Evolutionary conservation across 306 rosid species (phyloP), one percentile per base, ranked within the genome.

Genomic region (Glycine tomentella): DNA sequence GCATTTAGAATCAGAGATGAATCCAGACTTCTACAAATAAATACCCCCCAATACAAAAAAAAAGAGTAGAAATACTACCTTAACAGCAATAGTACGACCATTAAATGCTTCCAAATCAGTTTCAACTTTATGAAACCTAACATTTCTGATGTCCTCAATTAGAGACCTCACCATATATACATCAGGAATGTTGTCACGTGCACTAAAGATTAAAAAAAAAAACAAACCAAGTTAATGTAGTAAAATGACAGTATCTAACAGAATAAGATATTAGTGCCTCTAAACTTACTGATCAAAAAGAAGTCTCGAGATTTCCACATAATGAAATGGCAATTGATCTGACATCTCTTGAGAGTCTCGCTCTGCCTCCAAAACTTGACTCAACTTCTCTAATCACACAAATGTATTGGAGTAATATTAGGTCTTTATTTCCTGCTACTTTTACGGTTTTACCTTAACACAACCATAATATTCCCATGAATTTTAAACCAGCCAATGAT

Each of bases 91-190:
- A 76, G 98, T 90, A 14, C 96, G 94, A 49, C 94, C 97, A 87
- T 85, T 94, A 53, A 96, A 91, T 46, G 93, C 88, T 84, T 90
- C 98, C 82, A 96, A 90, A 80, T 94, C 93, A 49, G 92, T 90
- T 86, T 93, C 94, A 36, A 93, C 93, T 86, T 95, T 95, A 85
- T 91, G 98, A 86, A 95, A 95, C 88, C 99, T 85, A 61, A 92
- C 97, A 84, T 93, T 90, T 74, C 92, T 89, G 76, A 96, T 93
- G 80, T 96, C 99, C 81, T 93, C 98, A 73, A 93, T 80, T n/a
- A 96, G 90, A 83, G 99, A 92, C 80, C 97, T 90, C 90, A 96
- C 99, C 96, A 90, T 87, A 83, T 93, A 89, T 57, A 78, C 84
- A 80, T 93, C 91, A 15, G 91, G 85, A 76, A 96, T 91, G 87